phyloP scores from a whole-genome alignment of 2,329 filamentous ascomycete genomes.

The Metarhizium album region DNA sequence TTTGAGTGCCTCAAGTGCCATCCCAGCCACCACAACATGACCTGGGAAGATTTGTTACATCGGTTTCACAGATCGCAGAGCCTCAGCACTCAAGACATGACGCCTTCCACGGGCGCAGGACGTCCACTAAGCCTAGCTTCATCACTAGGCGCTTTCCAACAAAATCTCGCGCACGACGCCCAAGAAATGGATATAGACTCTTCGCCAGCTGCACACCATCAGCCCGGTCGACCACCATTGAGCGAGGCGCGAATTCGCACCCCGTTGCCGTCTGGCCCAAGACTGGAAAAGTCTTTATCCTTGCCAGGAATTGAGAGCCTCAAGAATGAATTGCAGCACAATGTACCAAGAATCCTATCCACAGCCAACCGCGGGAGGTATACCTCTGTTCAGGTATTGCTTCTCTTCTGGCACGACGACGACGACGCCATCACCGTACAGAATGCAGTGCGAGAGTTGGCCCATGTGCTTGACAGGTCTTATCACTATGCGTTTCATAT shows the following conservation, averaged over 20 bases:
- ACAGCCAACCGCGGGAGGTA: constrained; percentile 43
- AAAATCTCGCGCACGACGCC: constrained; percentile 31
- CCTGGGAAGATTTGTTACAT: constrained; percentile 46
- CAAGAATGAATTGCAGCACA: constrained; percentile 41
- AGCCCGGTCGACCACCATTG: constrained; percentile 27
- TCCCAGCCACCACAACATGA: constrained; percentile 49
- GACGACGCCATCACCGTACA: constrained; percentile 30
- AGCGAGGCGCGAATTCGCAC: constrained; percentile 43
- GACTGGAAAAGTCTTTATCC: constrained; percentile 39
- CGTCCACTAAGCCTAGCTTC: constrained; percentile 37
- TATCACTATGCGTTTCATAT: constrained; percentile 41
- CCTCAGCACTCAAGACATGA: constrained; percentile 38
- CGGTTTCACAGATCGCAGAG: constrained; percentile 44
- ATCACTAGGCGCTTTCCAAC: constrained; percentile 23
- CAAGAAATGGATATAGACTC: constrained; percentile 48
- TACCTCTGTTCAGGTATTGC: constrained; percentile 37
- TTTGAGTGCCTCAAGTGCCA: constrained; percentile 34
- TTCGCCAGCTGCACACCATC: constrained; percentile 17
- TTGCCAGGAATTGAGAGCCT: constrained; percentile 40
- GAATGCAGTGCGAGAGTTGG: constrained; percentile 35
- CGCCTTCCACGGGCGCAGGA: constrained; percentile 28
- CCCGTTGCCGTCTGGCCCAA: constrained; percentile 44
- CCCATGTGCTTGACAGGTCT: constrained; percentile 37
- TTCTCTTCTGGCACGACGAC: constrained; percentile 48
- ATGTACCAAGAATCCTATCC: constrained; percentile 37